Evolutionary conservation across 129 eudicot genomes (phyloP), one percentile per base, ranked within the genome.

Genomic region (Artemisia tridentata): DNA sequence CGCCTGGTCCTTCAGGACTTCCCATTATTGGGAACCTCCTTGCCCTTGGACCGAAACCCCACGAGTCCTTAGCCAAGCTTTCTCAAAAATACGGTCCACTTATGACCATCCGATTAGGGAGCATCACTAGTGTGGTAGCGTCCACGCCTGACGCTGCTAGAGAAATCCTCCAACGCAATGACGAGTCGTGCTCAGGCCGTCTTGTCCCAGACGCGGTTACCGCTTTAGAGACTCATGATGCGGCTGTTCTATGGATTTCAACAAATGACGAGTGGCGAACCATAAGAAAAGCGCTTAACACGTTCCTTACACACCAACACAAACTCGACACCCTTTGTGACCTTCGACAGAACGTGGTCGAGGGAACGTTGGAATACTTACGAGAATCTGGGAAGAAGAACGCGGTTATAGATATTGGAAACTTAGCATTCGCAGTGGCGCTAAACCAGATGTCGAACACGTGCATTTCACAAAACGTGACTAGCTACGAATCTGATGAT

Each of bases 371-470:
- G 14, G 65, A 73, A 12, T 70, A 70, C 38, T 72, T 79, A 3
- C 52, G 41, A 7, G 75, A 72, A 7, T 69, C 79, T 11, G 74
- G 84, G 3, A 41, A 16, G 48, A 54, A 18, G 11, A 46, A 62
- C 11, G 72, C 29, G 21, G 67, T 55, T 8, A 72, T 82, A 45
- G 75, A 72, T 19, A 23, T 82, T 1, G 86, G 79, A 12, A 78
- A 75, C 41, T 23, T 79, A 23, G 84, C 75, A 1, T 83, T 86
- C n/a, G 68, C 78, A 11, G 81, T 83, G 2, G 66, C 83, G 14
- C 64, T 86, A 60, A 79, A 85, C 34, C 64, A 76, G 72, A 59
- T 86, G 25, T 76, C 85, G 0, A 86, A 75, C 62, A 82, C 85
- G 1, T 41, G 76, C 29, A 63, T 82, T 47, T 86, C 88, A 1